Evolutionary conservation across 192 early-diverging fungal genomes (phyloP).

Genomic region (Backusella morwellensis): DNA sequence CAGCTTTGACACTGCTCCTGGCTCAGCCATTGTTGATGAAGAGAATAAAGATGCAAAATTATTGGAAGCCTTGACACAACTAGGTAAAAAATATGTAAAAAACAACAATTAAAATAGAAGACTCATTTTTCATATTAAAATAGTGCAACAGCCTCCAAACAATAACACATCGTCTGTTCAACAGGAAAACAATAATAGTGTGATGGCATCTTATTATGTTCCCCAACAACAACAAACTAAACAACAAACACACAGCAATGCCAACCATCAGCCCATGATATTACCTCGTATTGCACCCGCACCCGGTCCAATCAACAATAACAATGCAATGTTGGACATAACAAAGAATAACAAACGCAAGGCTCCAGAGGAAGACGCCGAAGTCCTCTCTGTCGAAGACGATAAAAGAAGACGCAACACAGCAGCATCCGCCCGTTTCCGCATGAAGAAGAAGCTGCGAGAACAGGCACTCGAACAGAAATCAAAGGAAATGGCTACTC

Average conservation of each 20-base stretch:
- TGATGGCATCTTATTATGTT: background rate
- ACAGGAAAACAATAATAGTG: slow-evolving; percentile 1
- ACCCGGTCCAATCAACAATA: background rate
- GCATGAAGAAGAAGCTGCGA: slow-evolving; percentile 90
- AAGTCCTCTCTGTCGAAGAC: slow-evolving; percentile 51
- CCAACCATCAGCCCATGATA: background rate
- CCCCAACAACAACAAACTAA: background rate
- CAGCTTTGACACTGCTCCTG: slow-evolving; percentile 58
- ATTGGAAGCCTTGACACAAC: background rate
- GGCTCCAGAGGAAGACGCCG: background rate
- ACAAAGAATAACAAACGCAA: background rate
- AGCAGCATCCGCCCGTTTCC: slow-evolving; percentile 92
- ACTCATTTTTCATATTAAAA: background rate
- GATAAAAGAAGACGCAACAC: slow-evolving; percentile 96
- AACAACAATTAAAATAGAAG: background rate
- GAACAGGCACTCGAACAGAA: slow-evolving; percentile 84
- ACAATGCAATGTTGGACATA: background rate
- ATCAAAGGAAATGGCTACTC: slow-evolving; percentile 77
- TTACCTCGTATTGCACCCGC: slow-evolving; percentile 29
- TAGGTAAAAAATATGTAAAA: background rate
- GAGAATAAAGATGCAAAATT: slow-evolving; percentile 22
- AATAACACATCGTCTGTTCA: background rate
- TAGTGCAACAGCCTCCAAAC: background rate
- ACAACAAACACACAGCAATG: background rate
- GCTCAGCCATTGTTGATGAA: slow-evolving; percentile 41